Percentiles rank a stretch among this genome's conserved stretches.
These are phyloP conservation scores for Elsinoe ampelina DNA, from an alignment of 2,329 filamentous ascomycete genomes.

Conservation along the genomic window DNA sequence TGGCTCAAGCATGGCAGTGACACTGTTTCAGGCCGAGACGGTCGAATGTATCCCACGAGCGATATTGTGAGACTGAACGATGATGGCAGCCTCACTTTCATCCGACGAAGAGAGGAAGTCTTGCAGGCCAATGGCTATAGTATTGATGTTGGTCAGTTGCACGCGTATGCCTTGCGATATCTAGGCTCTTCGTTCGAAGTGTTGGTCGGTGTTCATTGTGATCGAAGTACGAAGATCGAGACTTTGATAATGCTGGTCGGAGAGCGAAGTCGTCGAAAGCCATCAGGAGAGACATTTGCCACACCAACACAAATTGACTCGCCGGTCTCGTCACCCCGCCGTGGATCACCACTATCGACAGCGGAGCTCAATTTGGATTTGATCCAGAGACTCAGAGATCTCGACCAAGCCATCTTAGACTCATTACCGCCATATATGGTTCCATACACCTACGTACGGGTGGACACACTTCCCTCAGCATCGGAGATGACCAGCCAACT, in stretches of 20 bases:
- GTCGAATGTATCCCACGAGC: conserved; percentile 18
- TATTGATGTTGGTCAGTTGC: no score
- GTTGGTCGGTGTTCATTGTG: no score
- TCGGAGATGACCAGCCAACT: conserved; percentile 27
- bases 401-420: conserved; percentile 34
- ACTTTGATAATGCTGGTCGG: no score
- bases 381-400: conserved; percentile 23
- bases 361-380: not conserved
- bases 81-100: no score
- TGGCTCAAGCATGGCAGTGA: conserved; percentile 15
- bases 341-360: conserved; percentile 2
- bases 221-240: no score
- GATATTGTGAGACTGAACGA: conserved; percentile 20
- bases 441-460: conserved; percentile 36
- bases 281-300: no score
- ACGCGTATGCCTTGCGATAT: no score
- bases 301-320: no score
- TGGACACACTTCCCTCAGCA: conserved; percentile 30
- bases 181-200: no score
- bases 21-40: conserved; percentile 8
- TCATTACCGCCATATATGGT: conserved; percentile 42
- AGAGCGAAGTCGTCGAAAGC: no score
- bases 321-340: conserved; percentile 19
- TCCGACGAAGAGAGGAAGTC: no score
- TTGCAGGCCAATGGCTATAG: no score